Base-by-base conservation (phyloP, 2,329 filamentous ascomycete genomes). In the Byssochlamys sp. region DNA sequence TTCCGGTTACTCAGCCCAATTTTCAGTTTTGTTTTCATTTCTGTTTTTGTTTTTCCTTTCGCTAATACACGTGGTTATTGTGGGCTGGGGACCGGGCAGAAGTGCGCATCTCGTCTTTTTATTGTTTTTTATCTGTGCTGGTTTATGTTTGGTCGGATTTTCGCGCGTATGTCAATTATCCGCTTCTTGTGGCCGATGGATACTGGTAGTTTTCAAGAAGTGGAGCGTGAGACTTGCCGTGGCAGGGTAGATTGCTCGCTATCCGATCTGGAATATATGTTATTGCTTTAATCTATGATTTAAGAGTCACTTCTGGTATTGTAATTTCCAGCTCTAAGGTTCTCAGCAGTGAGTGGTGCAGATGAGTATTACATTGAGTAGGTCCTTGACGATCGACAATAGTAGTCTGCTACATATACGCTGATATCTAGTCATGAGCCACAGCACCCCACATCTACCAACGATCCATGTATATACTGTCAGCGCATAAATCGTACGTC, bases 91-190 rank as follows among this genome's bases (percentile, higher is more conserved):
- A 64, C 70, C 71, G 69, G 69, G 61, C 73, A 76, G 74, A 76
- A 76, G 74, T 76, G 74, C 74, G 74, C 74, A 76, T 71, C 67
- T 73, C 66, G 65, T 63, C 62, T 55, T 61, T 65, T 62, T 62
- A 55, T 39, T 60, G 63, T 62, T 57, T 19, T 59, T 58, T 56
- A 55, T 55, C 54, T 63, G 48, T 60, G 55, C 57, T 57, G 54
- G 52, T 55, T 53, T 51, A 54, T 59, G 14, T 55, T 45, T 49
- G 53, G 55, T 29, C 27, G 55, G 24, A 51, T 49, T 52, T 55
- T 52, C 55, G 58, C 54, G 33, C 51, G 33, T 54, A 56, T 55
- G 62, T 62, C 50, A 26, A 27, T 25, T 7, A 39, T 54, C 39
- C 11, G 35, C 35, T 31, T 45, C 51, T 54, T 24, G 3, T 4